A percentile compares a stretch with the other conserved stretches of the same genome.
Conservation (phyloP, 2,329 filamentous ascomycete genomes). For the Niveomyces coronatus region DNA sequence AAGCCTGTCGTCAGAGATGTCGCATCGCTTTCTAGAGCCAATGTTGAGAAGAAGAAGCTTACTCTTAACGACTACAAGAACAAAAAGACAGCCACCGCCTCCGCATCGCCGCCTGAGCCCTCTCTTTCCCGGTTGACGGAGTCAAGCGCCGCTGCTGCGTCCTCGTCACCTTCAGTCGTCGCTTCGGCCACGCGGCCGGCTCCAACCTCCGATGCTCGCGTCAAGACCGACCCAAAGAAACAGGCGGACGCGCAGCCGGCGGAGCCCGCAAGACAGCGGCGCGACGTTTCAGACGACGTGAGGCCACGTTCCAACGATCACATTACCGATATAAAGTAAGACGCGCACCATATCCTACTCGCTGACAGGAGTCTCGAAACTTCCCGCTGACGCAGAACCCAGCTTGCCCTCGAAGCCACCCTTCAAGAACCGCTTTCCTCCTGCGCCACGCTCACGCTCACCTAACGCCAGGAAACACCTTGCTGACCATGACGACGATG, state of each 20-base stretch:
- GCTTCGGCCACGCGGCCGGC: conserved; percentile 4
- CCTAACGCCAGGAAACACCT: conserved; percentile 38
- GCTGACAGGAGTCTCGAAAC: not conserved
- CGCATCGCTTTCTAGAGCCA: conserved; percentile 28
- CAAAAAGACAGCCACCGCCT: conserved; percentile 30
- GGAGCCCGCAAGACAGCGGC: conserved; percentile 13
- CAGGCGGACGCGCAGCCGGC: conserved; percentile 11
- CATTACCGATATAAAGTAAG: conserved; percentile 22
- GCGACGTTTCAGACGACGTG: conserved; percentile 17
- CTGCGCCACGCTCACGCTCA: conserved; percentile 28
- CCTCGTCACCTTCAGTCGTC: conserved; percentile 6
- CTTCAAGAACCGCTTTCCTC: conserved; percentile 16
- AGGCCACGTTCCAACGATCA: conserved; percentile 22
- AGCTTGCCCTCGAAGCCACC: conserved; percentile 29
- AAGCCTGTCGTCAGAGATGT: conserved; percentile 27
- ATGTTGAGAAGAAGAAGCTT: conserved; percentile 43
- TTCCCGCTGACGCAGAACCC: conserved; percentile 7
- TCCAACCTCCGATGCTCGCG: conserved; percentile 8
- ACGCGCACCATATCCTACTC: not conserved
- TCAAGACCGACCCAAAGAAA: conserved; percentile 2
- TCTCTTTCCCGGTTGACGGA: conserved; percentile 23
- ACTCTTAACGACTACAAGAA: conserved; percentile 51
- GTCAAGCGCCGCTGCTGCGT: conserved; percentile 19
- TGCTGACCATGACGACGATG: conserved; percentile 33
- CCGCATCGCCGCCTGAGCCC: conserved; percentile 27